A percentile compares a stretch with the other conserved stretches of the same genome.
Evolutionary conservation across 2,329 filamentous ascomycete genomes (phyloP).

Genomic region (Geoglossum cookeanum): DNA sequence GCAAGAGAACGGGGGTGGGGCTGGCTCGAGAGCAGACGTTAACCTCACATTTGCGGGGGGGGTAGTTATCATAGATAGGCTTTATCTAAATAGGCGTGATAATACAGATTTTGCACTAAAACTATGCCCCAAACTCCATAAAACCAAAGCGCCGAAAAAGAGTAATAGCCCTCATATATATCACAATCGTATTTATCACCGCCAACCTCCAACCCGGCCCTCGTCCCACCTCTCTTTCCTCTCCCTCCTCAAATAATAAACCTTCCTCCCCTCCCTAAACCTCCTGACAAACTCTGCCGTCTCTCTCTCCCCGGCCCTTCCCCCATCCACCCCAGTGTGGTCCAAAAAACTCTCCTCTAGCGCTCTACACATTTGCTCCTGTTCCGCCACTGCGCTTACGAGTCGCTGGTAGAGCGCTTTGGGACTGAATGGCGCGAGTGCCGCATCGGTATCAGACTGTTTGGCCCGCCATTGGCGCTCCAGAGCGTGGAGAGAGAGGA

Average conservation of each 20-base stretch:
- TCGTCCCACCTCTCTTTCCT: slow-evolving; percentile 91
- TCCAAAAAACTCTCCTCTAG: slow-evolving; percentile 90
- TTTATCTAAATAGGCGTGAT: too few relatives aligned
- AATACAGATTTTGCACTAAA: too few relatives aligned
- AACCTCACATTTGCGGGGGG: too few relatives aligned
- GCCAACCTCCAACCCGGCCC: slow-evolving; percentile 84
- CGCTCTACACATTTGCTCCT: slow-evolving; percentile 60
- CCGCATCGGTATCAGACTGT: slow-evolving; percentile 73
- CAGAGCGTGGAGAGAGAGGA: slow-evolving; percentile 65
- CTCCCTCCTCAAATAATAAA: slow-evolving; percentile 65
- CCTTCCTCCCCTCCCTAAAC: slow-evolving; percentile 61
- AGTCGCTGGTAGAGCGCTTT: slow-evolving; percentile 72
- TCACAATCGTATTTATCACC: slow-evolving; percentile 31
- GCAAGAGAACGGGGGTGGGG: too few relatives aligned
- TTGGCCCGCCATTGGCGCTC: slow-evolving; percentile 87
- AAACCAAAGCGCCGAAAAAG: too few relatives aligned
- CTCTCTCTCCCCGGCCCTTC: slow-evolving; percentile 56
- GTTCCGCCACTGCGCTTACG: slow-evolving; percentile 58
- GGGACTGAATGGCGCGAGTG: slow-evolving; percentile 67
- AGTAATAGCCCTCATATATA: too few relatives aligned
- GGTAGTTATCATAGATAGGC: too few relatives aligned
- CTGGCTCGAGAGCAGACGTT: too few relatives aligned
- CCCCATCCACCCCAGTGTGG: slow-evolving; percentile 20
- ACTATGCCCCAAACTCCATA: too few relatives aligned
- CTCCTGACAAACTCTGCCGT: slow-evolving; percentile 66